Base-by-base conservation (phyloP, 768 basidiomycete species). In the Chalciporus piperatus region DNA sequence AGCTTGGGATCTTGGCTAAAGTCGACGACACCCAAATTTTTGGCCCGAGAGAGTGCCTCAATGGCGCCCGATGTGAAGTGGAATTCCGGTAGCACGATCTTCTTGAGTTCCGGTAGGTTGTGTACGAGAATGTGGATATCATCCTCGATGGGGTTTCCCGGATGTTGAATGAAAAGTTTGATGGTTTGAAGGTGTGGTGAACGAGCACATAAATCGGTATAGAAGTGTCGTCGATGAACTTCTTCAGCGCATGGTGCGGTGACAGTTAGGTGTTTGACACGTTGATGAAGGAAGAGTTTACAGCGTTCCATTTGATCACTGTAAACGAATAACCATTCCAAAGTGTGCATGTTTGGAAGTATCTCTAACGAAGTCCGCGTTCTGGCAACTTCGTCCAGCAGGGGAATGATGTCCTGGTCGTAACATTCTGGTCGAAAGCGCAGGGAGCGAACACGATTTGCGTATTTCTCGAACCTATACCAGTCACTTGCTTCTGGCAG, bases 261-360 rank as follows among this genome's bases (percentile, higher is more conserved):
- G 66, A 51, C 70, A 32, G 58, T 43, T 46, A 76, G 69, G 37
- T 68, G 52, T 54, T 71, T 79, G 51, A 87, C 68, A 42, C 72
- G 74, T 30, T 68, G 64, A 59, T 83, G 80, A 75, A 86, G 82
- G 66, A 86, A 85, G 47, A 84, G 59, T 22, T 80, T 73, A 41
- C 73, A 70, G 16, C 67, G 65, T 20, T 72, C 67, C 59, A 71
- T 58, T n/a, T 65, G 56, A 0, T 61, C 60, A 12, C 51, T 19
- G n/a, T 16, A 45, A 5, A 41, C n/a, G 7, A 64, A 65, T 22
- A 60, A 60, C 82, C 83, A 86, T 16, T 73, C 65, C 6, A 87
- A 68, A 3, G 72, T 71, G 37, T 76, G 74, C 51, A 83, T 66
- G 56, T 77, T 77, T 7, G 85, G 84, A 3, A 86, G 63, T 45